Evolutionary conservation across 129 eudicot genomes (phyloP).

Genomic region (Calendula officinalis): DNA sequence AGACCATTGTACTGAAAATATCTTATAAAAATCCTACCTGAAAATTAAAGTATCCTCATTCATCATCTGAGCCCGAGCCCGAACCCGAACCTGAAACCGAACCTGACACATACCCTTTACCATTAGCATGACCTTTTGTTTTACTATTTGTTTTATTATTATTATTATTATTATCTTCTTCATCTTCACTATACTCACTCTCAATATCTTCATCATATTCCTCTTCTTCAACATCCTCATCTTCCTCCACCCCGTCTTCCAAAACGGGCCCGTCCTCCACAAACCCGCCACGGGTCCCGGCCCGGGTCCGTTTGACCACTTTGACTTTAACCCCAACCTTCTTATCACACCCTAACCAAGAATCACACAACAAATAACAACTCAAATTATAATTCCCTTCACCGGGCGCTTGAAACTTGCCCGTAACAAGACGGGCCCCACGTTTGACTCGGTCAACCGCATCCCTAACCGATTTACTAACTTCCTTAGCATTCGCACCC

Average conservation of each 20-base stretch:
- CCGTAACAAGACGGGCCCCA: conserved; percentile 77
- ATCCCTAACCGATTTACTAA: conserved; percentile 52
- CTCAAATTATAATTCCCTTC: conserved; percentile 75
- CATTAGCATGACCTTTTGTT: conserved; percentile 34
- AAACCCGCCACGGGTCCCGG: conserved; percentile 76
- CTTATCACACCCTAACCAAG: conserved; percentile 88
- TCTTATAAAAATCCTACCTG: conserved; percentile 20
- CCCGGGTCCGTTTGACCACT: conserved; percentile 66
- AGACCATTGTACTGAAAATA: conserved; percentile 12
- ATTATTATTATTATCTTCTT: conserved; percentile 44
- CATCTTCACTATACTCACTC: conserved; percentile 98
- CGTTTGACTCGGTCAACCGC: conserved; percentile 67
- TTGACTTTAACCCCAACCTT: conserved; percentile 65
- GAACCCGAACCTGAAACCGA: conserved; percentile 53
- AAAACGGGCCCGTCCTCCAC: conserved; percentile 46
- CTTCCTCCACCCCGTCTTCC: conserved; percentile 73
- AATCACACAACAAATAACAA: conserved; percentile 70
- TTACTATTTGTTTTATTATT: conserved; percentile 23
- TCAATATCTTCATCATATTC: conserved; percentile 69
- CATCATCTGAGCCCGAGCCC: conserved; percentile 59
- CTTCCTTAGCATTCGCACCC: conserved; percentile 60
- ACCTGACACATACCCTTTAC: conserved; percentile 39
- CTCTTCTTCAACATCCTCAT: conserved; percentile 76
- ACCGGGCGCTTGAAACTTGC: conserved; percentile 76
- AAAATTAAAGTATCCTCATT: conserved; percentile 17